Conservation (phyloP, 208 protist species). For the Wallacemonas sp. region DNA sequence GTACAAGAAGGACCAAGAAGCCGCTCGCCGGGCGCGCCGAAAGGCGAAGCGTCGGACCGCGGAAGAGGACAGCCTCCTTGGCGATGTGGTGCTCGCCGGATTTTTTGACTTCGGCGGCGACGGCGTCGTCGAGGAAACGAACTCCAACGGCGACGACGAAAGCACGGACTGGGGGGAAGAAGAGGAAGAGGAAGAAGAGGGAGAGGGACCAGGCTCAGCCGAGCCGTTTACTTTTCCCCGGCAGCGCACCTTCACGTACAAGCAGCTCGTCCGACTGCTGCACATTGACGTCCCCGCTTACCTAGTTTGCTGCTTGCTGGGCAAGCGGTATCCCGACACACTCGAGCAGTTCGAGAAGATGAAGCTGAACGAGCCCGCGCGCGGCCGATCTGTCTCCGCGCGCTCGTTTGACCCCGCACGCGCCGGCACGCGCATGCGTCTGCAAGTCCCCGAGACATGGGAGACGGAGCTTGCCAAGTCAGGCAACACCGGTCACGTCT, state of each 20-base stretch:
- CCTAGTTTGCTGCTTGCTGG: constrained; percentile 89
- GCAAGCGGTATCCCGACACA: constrained; percentile 90
- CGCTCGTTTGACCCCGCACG: constrained; percentile 57
- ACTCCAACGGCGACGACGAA: not conserved
- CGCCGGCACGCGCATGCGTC: constrained; percentile 92
- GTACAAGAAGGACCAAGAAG: not conserved
- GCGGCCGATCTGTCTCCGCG: constrained; percentile 4
- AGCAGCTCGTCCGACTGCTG: constrained; percentile 74
- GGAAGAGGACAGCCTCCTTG: not conserved
- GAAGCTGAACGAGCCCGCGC: constrained; percentile 28
- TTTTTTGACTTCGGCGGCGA: not conserved
- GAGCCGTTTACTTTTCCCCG: constrained; percentile 5
- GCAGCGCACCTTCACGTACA: constrained; percentile 51
- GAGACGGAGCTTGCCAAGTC: constrained; percentile 80
- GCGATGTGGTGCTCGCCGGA: not conserved
- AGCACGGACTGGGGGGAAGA: not conserved
- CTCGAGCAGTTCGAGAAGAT: constrained; percentile 65
- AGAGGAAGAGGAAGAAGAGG: not conserved
- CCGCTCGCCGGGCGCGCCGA: constrained; percentile 3
- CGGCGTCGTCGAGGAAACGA: not conserved
- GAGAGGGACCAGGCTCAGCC: not conserved
- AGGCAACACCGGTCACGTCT: constrained; percentile 89
- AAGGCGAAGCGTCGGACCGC: not conserved
- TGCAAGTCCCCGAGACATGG: constrained; percentile 91
- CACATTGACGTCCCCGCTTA: constrained; percentile 85